These are phyloP conservation scores for Datura wrightii DNA, from an alignment of 257 asterid genomes.

Conservation along the genomic window DNA sequence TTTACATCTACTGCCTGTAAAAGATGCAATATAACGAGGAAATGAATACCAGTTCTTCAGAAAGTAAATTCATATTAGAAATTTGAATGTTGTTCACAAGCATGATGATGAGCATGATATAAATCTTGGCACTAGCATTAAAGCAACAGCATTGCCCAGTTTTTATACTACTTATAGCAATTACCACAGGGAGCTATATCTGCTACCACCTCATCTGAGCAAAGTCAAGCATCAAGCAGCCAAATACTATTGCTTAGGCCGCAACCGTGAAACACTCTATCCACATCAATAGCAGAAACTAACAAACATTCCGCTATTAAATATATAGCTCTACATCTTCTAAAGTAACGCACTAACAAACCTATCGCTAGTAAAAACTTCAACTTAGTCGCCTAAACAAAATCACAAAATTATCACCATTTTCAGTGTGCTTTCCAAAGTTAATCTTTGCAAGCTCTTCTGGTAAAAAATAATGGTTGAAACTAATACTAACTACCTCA, in stretches of 20 bases:
- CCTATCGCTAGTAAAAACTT: not conserved
- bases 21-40: slow-evolving; percentile 33
- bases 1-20: slow-evolving; percentile 89
- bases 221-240: not conserved
- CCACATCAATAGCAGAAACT: slow-evolving; percentile 17
- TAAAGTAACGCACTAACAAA: not conserved
- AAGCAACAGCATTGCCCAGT: not conserved
- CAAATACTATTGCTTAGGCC: not conserved
- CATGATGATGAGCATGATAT: not conserved
- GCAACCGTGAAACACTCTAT: not conserved
- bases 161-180: slow-evolving; percentile 8
- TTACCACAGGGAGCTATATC: not conserved
- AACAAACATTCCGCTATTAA: not conserved
- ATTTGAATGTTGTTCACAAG: not conserved
- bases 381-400: not conserved
- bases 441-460: not conserved
- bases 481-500: slow-evolving; percentile 16
- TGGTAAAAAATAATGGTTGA: not conserved
- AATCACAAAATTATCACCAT: slow-evolving; percentile 18
- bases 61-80: slow-evolving; percentile 15
- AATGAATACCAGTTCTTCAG: slow-evolving; percentile 27
- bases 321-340: not conserved
- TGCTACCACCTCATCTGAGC: not conserved
- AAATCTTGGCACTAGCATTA: not conserved
- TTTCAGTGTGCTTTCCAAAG: not conserved